Conservation (phyloP, 2,329 filamentous ascomycete species). For the Leptodontidium sp. region DNA sequence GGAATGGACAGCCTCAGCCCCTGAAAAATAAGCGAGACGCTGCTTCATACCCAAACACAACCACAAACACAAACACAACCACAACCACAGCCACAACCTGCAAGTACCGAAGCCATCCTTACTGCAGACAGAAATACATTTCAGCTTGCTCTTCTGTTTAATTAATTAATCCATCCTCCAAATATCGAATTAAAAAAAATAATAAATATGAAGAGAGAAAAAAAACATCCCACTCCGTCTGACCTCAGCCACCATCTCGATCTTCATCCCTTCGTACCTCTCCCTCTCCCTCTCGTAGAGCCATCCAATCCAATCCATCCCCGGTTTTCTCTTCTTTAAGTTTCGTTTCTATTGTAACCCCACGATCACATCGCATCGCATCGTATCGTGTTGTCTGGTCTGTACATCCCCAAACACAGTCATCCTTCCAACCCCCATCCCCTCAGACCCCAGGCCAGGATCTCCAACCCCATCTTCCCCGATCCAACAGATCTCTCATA, state of each 20-base stretch:
- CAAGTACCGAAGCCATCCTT: neutral
- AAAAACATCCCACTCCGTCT: neutral
- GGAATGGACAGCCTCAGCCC: neutral
- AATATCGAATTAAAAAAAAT: neutral
- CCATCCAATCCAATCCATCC: too few relatives aligned
- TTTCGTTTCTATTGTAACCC: neutral
- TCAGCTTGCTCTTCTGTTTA: neutral
- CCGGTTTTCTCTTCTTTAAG: neutral
- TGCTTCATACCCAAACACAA: neutral
- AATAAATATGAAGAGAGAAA: neutral
- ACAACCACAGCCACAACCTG: too few relatives aligned
- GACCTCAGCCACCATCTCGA: conserved; percentile 9
- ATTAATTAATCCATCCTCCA: neutral
- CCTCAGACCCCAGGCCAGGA: neutral
- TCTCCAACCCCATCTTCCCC: neutral
- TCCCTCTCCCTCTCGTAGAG: neutral
- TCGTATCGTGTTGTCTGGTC: neutral
- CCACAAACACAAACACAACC: neutral
- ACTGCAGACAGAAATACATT: neutral
- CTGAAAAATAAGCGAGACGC: neutral
- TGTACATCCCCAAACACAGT: conserved; percentile 6
- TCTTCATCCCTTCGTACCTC: conserved; percentile 16
- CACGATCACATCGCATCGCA: neutral
- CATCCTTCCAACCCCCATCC: neutral
- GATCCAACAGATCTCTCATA: neutral